Evolutionary conservation across 2,329 filamentous ascomycete genomes (phyloP), one percentile per base, ranked within the genome.

Genomic region (Truncatella angustata): DNA sequence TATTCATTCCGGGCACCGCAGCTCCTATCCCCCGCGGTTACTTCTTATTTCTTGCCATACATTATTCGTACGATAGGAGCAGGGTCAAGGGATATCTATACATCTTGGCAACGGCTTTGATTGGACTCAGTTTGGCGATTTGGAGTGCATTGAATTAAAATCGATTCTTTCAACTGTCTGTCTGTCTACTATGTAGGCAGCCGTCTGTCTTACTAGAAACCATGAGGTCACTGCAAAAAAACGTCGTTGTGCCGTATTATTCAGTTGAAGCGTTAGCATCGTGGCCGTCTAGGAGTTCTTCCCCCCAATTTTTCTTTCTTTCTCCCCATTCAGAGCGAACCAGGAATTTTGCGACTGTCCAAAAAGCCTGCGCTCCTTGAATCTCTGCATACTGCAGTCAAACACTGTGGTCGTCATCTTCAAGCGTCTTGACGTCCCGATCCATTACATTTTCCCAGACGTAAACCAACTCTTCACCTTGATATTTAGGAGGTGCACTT

Each of bases 91-190:
- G 61, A 59, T 65, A 61, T 67, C 66, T 60, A 67, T 66, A 66
- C 63, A 69, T 68, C 61, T 65, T 65, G 63, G 63, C 63, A 64
- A 44, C 65, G 65, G 61, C 65, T 72, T 75, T 64, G 69, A 75
- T 75, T 75, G 73, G 73, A 73, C 23, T 44, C 64, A 70, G 60
- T 74, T 73, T 73, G 74, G 75, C 75, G 73, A 77, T 71, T 59
- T 71, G 74, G 73, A 73, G 73, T 77, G 74, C 67, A 72, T 74
- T 72, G 63, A 70, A 68, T 68, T 69, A 60, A 63, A 63, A 66
- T 62, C 28, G 40, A 44, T 44, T 44, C 21, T 44, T 21, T 44
- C 5, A 21, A 18, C 20, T 24, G 4, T 40, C 20, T 20, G n/a
- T n/a, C 21, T 28, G 10, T 26, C 16, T 44, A n/a, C 40, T 23